These are phyloP conservation scores for Pseudocercospora crystallina DNA, from an alignment of 2,329 filamentous ascomycete genomes.

Conservation along the genomic window DNA sequence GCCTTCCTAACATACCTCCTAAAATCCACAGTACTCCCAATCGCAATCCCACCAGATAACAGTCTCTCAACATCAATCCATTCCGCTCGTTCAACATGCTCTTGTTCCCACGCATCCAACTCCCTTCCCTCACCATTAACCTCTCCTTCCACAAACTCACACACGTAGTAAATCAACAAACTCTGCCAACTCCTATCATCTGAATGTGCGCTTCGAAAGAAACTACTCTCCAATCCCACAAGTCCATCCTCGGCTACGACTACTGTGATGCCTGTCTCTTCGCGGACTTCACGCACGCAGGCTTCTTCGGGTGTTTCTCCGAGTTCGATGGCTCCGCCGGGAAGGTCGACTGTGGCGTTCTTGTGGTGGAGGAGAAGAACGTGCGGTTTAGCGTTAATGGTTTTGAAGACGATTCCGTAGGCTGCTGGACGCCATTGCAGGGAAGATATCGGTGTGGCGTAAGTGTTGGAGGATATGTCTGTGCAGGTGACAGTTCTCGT, in stretches of 20 bases:
- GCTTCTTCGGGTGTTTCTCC: slow-evolving; percentile 10
- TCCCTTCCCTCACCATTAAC: neutral
- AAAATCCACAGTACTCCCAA: slow-evolving; percentile 11
- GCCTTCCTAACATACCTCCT: neutral
- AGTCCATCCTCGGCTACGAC: neutral
- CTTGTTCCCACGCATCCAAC: slow-evolving; percentile 5
- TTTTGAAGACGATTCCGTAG: slow-evolving; percentile 10
- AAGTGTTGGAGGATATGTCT: slow-evolving; percentile 4
- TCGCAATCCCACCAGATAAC: neutral
- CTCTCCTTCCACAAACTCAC: slow-evolving; percentile 6
- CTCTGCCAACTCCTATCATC: slow-evolving; percentile 8
- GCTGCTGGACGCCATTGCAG: slow-evolving; percentile 15
- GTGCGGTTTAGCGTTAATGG: neutral
- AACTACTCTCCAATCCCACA: slow-evolving; percentile 7
- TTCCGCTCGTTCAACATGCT: slow-evolving; percentile 7
- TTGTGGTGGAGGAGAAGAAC: slow-evolving; percentile 7
- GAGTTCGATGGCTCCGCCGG: slow-evolving; percentile 10
- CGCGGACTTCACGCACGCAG: slow-evolving; percentile 8
- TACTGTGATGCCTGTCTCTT: slow-evolving; percentile 8
- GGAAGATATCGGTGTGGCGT: neutral
- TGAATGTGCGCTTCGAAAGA: slow-evolving; percentile 8
- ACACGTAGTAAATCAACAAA: slow-evolving; percentile 11
- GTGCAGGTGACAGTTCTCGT: neutral
- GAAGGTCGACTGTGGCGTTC: slow-evolving; percentile 7
- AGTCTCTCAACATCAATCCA: slow-evolving; percentile 5